These are phyloP conservation scores for Arachnomyces sp. DNA, from an alignment of 2,329 filamentous ascomycete genomes.

Conservation along the genomic window DNA sequence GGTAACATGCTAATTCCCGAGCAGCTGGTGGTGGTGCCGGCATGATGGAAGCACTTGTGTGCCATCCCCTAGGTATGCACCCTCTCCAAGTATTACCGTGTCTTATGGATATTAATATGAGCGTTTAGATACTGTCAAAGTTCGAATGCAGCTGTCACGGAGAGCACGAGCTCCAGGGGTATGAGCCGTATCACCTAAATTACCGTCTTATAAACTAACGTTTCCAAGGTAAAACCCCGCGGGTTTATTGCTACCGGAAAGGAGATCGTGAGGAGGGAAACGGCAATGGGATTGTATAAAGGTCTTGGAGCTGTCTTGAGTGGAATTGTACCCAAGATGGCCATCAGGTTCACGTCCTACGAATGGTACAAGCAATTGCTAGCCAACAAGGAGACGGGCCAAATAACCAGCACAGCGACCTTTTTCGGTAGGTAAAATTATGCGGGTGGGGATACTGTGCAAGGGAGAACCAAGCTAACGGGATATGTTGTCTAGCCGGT, in stretches of 20 bases:
- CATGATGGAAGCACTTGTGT: conserved; percentile 97
- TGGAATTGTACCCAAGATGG: conserved; percentile 98
- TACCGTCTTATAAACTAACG: neutral
- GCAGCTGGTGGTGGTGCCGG: conserved; percentile 89
- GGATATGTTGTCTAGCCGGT: conserved; percentile 53
- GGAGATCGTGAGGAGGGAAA: conserved; percentile 84
- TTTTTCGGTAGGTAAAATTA: conserved; percentile 54
- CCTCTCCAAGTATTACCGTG: conserved; percentile 3
- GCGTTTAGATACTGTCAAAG: conserved; percentile 81
- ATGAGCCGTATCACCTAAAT: conserved; percentile 22
- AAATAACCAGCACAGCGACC: conserved; percentile 62
- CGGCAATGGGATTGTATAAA: conserved; percentile 90
- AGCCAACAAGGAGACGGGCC: conserved; percentile 58
- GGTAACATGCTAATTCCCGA: conserved; percentile 5
- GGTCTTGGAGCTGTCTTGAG: conserved; percentile 93
- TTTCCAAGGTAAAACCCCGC: conserved; percentile 57
- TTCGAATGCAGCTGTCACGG: conserved; percentile 95
- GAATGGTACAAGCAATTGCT: conserved; percentile 87
- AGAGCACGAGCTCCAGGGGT: conserved; percentile 74
- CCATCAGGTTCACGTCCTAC: conserved; percentile 96
- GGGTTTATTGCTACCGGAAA: conserved; percentile 80
- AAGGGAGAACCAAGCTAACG: conserved; percentile 2
- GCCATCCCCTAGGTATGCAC: conserved; percentile 76
- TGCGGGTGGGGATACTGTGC: neutral
- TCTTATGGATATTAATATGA: conserved; percentile 15